Base-by-base conservation (phyloP, 352 stramenopile genomes). In the Phytopythium aichiense region DNA sequence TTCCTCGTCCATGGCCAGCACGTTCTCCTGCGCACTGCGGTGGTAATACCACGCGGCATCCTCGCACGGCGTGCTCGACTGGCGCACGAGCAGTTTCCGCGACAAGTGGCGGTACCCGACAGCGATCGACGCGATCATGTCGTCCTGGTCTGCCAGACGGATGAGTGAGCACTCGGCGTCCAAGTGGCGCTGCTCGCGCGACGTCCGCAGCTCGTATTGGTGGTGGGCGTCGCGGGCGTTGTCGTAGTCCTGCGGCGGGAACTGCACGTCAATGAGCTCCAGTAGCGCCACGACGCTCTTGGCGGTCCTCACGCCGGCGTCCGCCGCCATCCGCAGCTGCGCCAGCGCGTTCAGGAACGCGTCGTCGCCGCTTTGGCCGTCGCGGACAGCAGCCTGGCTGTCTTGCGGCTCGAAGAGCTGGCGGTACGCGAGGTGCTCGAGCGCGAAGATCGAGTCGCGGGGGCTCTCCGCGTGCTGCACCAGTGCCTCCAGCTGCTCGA, bases 91-190 rank as follows among this genome's bases (percentile, higher is more conserved):
- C 46, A 83, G 60, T 55, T 68, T 68, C 16, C 65, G 70, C 0
- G 69, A 85, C 38, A 87, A 56, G 54, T 77, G 75, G 7, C 74
- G 66, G 46, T 91, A 88, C 18, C 65, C 81, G 18, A 88, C 58
- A 20, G 77, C 77, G n/a, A 91, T 64, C 1, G 74, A 80, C n/a
- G 77, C 76, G 31, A 81, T 72, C 31, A 88, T 76, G 54, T 91
- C 79, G 20, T 79, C 45, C 7, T 65, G 43, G 9, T 30, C 60
- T 1, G 70, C 71, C 30, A 88, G 67, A 7, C 61, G 46, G 23
- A 69, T 40, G 8, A 91, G 59, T 45, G 69, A 42, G 22, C 67
- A 51, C n/a, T 80, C 61, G 0, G 73, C 81, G n/a, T 70, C 66
- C 3, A 61, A 18, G 40, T 73, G 73, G 9, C 72, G 70, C 53